phyloP scores from a whole-genome alignment of 768 basidiomycete species.

The Lentinula sp. region DNA sequence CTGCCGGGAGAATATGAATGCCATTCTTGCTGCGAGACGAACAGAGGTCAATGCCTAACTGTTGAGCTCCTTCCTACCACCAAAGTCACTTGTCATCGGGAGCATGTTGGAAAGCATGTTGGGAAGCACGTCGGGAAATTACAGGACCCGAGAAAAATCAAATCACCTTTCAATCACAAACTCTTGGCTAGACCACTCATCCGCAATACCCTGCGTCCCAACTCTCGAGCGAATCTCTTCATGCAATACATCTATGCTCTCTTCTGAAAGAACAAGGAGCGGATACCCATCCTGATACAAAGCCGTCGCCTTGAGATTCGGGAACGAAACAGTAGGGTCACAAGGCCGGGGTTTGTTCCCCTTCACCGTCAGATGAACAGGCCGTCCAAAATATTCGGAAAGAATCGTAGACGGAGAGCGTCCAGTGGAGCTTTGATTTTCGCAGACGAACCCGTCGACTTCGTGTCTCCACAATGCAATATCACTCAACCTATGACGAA shows the following conservation, averaged over 20 bases:
- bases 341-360: conserved; percentile 50
- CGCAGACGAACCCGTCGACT: conserved; percentile 64
- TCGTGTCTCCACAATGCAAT: conserved; percentile 42
- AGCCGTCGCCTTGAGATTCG: conserved; percentile 48
- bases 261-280: conserved; percentile 58
- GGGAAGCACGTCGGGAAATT: too few relatives aligned
- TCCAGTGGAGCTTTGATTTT: conserved; percentile 21
- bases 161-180: conserved; percentile 54
- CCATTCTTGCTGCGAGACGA: too few relatives aligned
- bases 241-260: conserved; percentile 52
- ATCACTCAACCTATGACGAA: conserved; percentile 39
- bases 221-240: conserved; percentile 38
- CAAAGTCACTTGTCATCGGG: too few relatives aligned
- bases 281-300: conserved; percentile 72
- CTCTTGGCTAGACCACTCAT: conserved; percentile 45
- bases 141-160: neutral
- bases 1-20: neutral
- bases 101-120: too few relatives aligned
- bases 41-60: too few relatives aligned
- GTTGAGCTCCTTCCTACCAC: too few relatives aligned
- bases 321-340: conserved; percentile 46
- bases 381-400: conserved; percentile 53
- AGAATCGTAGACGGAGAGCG: conserved; percentile 48
- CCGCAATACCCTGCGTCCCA: conserved; percentile 40
- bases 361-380: conserved; percentile 63